A percentile compares a stretch with the other conserved stretches of the same genome.
phyloP scores from a whole-genome alignment of 1,284 basidiomycete species.

The Trichosporon sp. region DNA sequence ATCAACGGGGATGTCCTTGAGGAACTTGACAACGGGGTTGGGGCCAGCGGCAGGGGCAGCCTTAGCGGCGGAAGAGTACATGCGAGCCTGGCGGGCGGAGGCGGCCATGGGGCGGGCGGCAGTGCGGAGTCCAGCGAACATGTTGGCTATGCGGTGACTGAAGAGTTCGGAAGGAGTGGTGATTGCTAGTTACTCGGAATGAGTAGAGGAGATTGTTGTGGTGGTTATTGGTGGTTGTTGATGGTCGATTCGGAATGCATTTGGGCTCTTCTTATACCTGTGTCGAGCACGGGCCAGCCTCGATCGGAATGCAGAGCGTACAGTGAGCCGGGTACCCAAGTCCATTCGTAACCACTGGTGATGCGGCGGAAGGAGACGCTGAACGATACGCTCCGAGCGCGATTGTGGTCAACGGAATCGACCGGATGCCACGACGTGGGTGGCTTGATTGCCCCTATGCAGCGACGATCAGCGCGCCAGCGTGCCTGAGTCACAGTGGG shows the following conservation, averaged over 20 bases:
- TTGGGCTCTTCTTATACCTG: not conserved
- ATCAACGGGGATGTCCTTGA: slow-evolving; percentile 15
- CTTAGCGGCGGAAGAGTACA: slow-evolving; percentile 11
- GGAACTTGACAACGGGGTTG: slow-evolving; percentile 12
- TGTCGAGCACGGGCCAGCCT: not conserved
- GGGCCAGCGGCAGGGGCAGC: not conserved
- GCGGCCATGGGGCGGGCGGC: slow-evolving; percentile 16
- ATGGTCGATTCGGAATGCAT: slow-evolving; percentile 13
- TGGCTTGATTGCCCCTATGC: not conserved
- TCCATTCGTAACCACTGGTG: not conserved
- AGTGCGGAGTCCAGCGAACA: slow-evolving; percentile 17
- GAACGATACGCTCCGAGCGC: not conserved
- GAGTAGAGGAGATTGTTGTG: slow-evolving; percentile 9
- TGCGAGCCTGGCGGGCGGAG: slow-evolving; percentile 15
- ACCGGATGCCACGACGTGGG: slow-evolving; percentile 2
- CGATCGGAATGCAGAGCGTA: not conserved
- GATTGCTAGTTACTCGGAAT: slow-evolving; percentile 7
- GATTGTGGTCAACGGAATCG: not conserved
- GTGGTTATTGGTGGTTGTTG: not conserved
- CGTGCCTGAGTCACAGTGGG: slow-evolving; percentile 2
- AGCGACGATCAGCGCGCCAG: slow-evolving; percentile 11
- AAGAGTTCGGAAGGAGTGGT: slow-evolving; percentile 5
- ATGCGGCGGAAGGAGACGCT: not conserved
- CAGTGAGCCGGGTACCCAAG: not conserved
- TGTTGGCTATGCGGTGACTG: not conserved